Evolutionary conservation across 2,329 filamentous ascomycete species (phyloP).

Genomic region (Colletotrichum magnum): DNA sequence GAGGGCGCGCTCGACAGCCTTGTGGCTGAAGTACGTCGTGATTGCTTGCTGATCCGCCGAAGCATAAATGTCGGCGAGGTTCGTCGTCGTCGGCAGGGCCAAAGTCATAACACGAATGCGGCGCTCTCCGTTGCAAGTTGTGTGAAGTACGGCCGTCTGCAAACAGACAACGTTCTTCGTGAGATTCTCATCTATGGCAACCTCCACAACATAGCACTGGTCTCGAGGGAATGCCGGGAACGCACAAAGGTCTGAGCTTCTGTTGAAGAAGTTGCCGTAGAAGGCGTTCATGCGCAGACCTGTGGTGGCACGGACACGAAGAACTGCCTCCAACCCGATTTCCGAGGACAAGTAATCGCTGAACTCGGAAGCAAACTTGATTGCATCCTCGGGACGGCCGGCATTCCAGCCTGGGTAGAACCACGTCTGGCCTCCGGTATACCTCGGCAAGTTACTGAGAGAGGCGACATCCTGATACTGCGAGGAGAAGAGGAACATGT

Average conservation of each 20-base stretch:
- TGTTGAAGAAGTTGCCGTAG: conserved; percentile 99
- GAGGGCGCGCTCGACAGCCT: conserved; percentile 92
- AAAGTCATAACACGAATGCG: conserved; percentile 95
- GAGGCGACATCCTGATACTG: conserved; percentile 98
- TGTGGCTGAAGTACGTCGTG: conserved; percentile 95
- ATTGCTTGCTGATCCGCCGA: conserved; percentile 96
- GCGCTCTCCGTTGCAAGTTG: conserved; percentile 96
- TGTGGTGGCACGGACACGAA: conserved; percentile 94
- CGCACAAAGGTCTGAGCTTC: conserved; percentile 95
- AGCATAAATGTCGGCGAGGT: conserved; percentile 90
- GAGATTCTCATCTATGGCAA: conserved; percentile 95
- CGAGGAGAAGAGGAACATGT: conserved; percentile 97
- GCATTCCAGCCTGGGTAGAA: conserved; percentile 99
- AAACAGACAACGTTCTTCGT: conserved; percentile 93
- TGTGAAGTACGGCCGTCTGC: conserved; percentile 95
- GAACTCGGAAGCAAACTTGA: conserved; percentile 98
- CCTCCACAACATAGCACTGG: conserved; percentile 97
- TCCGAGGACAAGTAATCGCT: conserved; percentile 97
- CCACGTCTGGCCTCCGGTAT: conserved; percentile 97
- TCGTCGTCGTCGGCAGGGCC: conserved; percentile 92
- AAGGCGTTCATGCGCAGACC: conserved; percentile 97
- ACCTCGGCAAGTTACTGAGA: conserved; percentile 93
- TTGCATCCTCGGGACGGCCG: conserved; percentile 91
- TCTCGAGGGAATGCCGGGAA: conserved; percentile 98
- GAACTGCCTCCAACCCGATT: conserved; percentile 94